These are phyloP conservation scores for Kazachstania bromeliacearum DNA, from an alignment of 805 yeast genomes.

Conservation along the genomic window DNA sequence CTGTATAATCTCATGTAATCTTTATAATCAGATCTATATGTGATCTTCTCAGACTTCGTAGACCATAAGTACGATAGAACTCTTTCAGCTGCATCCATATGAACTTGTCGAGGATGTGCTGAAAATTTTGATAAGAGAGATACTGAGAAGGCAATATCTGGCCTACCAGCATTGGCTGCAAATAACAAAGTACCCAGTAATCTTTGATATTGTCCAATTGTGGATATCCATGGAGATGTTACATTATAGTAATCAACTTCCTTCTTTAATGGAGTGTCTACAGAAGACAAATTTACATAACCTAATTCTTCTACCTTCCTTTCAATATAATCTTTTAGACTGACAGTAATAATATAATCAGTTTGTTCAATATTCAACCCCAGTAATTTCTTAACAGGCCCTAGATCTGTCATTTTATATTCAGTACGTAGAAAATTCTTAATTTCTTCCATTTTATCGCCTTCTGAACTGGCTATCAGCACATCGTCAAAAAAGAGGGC, in stretches of 20 bases:
- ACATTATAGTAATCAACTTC: neutral
- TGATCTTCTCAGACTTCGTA: neutral
- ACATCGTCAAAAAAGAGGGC: constrained; percentile 7
- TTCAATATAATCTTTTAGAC: constrained; percentile 2
- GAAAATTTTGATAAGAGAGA: constrained; percentile 5
- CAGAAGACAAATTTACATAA: neutral
- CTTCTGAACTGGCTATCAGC: constrained; percentile 4
- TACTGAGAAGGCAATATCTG: constrained; percentile 8
- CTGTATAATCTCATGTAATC: neutral
- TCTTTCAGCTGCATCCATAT: constrained; percentile 4
- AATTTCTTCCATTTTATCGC: neutral
- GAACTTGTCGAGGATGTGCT: constrained; percentile 5
- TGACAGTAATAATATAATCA: neutral
- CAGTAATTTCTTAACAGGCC: constrained; percentile 4
- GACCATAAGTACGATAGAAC: constrained; percentile 5
- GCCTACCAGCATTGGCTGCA: constrained; percentile 8
- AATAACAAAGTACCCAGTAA: constrained; percentile 6
- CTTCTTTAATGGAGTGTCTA: neutral
- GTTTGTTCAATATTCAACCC: constrained; percentile 6
- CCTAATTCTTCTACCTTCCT: neutral
- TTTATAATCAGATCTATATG: neutral
- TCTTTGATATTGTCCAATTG: constrained; percentile 5
- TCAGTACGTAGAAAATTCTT: neutral
- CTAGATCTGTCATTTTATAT: constrained; percentile 7
- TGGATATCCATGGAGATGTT: neutral